Evolutionary conservation across 2,329 filamentous ascomycete species (phyloP), one percentile per base, ranked within the genome.

Genomic region (Botryotinia convoluta): DNA sequence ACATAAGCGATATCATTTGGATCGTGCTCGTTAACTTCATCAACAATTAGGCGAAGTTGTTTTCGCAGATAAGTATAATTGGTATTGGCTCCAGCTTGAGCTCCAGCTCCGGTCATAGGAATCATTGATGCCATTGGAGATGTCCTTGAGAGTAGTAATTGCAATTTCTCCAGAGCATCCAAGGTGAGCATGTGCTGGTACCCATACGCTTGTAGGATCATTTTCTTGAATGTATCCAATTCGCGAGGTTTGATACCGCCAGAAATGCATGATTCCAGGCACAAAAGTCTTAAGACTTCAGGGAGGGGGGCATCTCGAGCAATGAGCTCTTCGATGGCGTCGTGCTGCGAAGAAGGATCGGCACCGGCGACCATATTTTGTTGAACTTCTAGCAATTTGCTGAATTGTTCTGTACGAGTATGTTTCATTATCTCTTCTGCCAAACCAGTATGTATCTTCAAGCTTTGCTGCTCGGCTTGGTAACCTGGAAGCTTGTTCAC

Each of bases 1-100:
- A 98, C 95, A 79, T 99, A 99, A n/a, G 95, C 92, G 75, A 98
- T 91, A 79, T 99, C 96, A 79, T 96, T 93, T 4, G 96, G 96
- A 64, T 97, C 92, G 74, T 96, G 91, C 82, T 99, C 96, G 80
- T 97, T 95, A 57, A 99, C 95, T 81, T 98, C 96, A 81, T 99
- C 96, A 72, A 98, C 92, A 80, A 98, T 97, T 26, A 99, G 88
- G 44, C 92, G 90, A 22, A 99, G 88, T 74, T 91, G 91, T 81
- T 96, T 97, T 72, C 97, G 92, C 8, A 98, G 85, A 77, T 93
- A 93, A 7, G 90, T 91, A 83, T 98, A 99, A 81, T 98, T 98
- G 18, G 95, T 97, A 82, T 94, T 94, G 35, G 87, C 89, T 26
- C 91, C 91, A 12, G 84, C 83, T 54, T 80, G 80, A 18, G 85